phyloP scores from a whole-genome alignment of 2,329 filamentous ascomycete genomes.

The Aspergillus flavus region DNA sequence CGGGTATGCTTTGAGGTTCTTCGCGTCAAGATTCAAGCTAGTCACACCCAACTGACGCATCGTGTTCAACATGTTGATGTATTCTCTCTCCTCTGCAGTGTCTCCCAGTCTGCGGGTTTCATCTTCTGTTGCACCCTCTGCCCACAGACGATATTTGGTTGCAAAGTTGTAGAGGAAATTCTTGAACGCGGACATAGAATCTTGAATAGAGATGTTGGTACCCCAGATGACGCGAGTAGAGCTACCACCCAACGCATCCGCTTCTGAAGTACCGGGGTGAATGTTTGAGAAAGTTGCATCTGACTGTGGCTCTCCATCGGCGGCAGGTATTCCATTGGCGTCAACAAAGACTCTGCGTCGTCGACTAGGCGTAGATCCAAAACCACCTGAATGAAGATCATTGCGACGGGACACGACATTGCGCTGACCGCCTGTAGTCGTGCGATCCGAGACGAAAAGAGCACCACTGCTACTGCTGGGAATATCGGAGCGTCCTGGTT shows the following conservation, averaged over 20 bases:
- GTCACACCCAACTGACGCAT: slow-evolving; percentile 87
- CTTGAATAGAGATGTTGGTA: slow-evolving; percentile 91
- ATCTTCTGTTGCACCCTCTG: slow-evolving; percentile 78
- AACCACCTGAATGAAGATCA: slow-evolving; percentile 82
- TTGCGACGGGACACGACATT: slow-evolving; percentile 66
- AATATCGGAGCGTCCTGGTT: slow-evolving; percentile 68
- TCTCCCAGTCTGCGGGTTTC: slow-evolving; percentile 69
- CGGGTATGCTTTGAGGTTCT: slow-evolving; percentile 89
- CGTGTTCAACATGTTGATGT: slow-evolving; percentile 80
- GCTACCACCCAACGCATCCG: slow-evolving; percentile 79
- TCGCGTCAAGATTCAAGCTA: slow-evolving; percentile 83
- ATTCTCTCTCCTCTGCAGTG: slow-evolving; percentile 76
- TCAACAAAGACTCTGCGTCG: slow-evolving; percentile 66
- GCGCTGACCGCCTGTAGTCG: slow-evolving; percentile 53
- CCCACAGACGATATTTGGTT: slow-evolving; percentile 90
- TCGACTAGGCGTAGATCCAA: slow-evolving; percentile 55
- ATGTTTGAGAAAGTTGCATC: slow-evolving; percentile 69
- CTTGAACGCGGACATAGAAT: slow-evolving; percentile 84
- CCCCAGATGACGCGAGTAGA: slow-evolving; percentile 91
- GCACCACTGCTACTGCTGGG: slow-evolving; percentile 77
- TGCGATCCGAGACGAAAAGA: slow-evolving; percentile 72
- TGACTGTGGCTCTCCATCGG: slow-evolving; percentile 52
- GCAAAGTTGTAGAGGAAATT: slow-evolving; percentile 92
- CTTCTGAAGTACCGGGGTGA: slow-evolving; percentile 87
- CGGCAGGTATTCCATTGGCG: slow-evolving; percentile 62